These are phyloP conservation scores for Ophiostoma angusticollis DNA, from an alignment of 2,329 filamentous ascomycete species.

Conservation along the genomic window DNA sequence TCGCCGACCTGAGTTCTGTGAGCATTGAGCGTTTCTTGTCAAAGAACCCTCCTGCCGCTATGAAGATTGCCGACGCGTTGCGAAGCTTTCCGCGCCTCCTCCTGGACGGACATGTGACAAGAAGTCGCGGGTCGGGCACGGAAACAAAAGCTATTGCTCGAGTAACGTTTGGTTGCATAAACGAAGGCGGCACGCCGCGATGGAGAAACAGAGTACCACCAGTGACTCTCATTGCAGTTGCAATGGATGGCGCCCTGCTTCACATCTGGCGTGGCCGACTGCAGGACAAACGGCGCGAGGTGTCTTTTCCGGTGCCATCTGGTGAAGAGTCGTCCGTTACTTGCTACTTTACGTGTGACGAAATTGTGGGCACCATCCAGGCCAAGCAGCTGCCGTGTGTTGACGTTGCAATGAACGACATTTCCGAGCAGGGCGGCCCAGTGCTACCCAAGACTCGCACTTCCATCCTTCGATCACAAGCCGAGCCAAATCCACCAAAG, in stretches of 20 bases:
- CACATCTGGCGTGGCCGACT: constrained; percentile 57
- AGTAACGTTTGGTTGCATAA: constrained; percentile 58
- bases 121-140: constrained; percentile 17
- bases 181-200: constrained; percentile 43
- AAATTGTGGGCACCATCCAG: constrained; percentile 53
- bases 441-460: background rate
- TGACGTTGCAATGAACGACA: background rate
- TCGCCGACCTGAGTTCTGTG: constrained; percentile 53
- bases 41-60: constrained; percentile 73
- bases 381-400: constrained; percentile 13
- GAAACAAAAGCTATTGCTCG: constrained; percentile 24
- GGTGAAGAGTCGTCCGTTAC: constrained; percentile 43
- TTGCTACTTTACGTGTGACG: constrained; percentile 70
- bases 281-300: constrained; percentile 39
- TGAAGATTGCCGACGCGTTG: constrained; percentile 51
- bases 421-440: background rate
- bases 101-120: constrained; percentile 21
- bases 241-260: constrained; percentile 52
- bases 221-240: constrained; percentile 62
- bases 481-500: background rate
- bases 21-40: constrained; percentile 66
- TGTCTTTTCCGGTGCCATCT: constrained; percentile 47
- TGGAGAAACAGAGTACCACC: constrained; percentile 56
- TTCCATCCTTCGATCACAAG: background rate
- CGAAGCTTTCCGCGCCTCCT: constrained; percentile 54